A percentile compares a stretch with the other conserved stretches of the same genome.
Conservation (phyloP, 2,329 filamentous ascomycete genomes). For the Aspergillus carbonarius region DNA sequence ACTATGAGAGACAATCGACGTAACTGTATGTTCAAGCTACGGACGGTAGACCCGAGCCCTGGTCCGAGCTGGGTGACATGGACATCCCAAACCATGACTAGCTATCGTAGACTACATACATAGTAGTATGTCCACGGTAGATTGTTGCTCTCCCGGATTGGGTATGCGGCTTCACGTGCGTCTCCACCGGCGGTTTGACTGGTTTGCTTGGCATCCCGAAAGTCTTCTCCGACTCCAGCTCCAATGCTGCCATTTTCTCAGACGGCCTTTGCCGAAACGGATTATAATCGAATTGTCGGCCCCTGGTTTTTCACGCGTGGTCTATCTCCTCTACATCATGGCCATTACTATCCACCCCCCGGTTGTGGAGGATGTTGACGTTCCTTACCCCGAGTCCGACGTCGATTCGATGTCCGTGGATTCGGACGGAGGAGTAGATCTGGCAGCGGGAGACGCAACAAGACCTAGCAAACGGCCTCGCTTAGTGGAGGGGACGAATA, state of each 20-base stretch:
- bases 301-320: not conserved
- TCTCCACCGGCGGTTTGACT: constrained; percentile 16
- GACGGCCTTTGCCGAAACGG: not conserved
- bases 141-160: not conserved
- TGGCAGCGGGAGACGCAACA: constrained; percentile 26
- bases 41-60: too few species aligned
- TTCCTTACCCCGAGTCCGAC: constrained; percentile 42
- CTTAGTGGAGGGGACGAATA: constrained; percentile 25
- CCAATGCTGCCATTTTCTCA: not conserved
- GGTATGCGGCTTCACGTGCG: constrained; percentile 9
- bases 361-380: constrained; percentile 34
- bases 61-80: too few species aligned
- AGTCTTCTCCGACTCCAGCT: constrained; percentile 13
- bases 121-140: too few species aligned
- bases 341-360: constrained; percentile 61
- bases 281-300: not conserved
- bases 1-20: too few species aligned
- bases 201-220: constrained; percentile 20
- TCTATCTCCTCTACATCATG: constrained; percentile 41
- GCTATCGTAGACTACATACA: not conserved
- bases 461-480: constrained; percentile 42
- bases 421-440: constrained; percentile 43
- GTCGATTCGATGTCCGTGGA: constrained; percentile 52
- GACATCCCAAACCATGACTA: too few species aligned
- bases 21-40: too few species aligned